Conservation (phyloP, 2,329 filamentous ascomycete species). For the Aaosphaeria arxii region DNA sequence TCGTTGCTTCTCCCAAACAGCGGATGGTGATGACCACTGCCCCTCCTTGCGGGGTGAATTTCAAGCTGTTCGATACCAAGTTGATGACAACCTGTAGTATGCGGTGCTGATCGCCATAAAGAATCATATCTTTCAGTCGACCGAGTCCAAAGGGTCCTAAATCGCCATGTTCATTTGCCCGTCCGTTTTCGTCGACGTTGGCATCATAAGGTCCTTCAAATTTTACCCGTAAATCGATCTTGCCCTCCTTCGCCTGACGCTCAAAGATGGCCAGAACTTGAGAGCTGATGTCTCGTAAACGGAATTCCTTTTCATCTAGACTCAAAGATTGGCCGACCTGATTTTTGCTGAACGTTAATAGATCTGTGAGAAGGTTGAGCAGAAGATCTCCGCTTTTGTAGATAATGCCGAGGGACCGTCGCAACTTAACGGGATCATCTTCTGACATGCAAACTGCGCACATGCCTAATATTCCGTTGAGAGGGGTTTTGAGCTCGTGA, state of each 20-base stretch:
- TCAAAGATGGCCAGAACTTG: slow-evolving; percentile 86
- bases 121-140: slow-evolving; percentile 75
- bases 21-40: slow-evolving; percentile 73
- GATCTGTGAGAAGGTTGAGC: slow-evolving; percentile 81
- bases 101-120: slow-evolving; percentile 90
- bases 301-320: slow-evolving; percentile 82
- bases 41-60: slow-evolving; percentile 79
- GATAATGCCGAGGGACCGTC: slow-evolving; percentile 79
- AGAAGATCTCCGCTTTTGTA: slow-evolving; percentile 86
- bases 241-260: slow-evolving; percentile 78
- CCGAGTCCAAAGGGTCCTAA: slow-evolving; percentile 65
- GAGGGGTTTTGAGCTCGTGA: slow-evolving; percentile 83
- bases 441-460: slow-evolving; percentile 91
- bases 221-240: slow-evolving; percentile 69
- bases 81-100: slow-evolving; percentile 94
- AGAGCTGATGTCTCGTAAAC: slow-evolving; percentile 76
- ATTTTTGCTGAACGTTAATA: slow-evolving; percentile 88
- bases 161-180: slow-evolving; percentile 49
- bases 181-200: slow-evolving; percentile 36
- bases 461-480: slow-evolving; percentile 96
- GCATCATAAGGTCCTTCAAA: slow-evolving; percentile 58
- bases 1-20: slow-evolving; percentile 61
- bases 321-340: slow-evolving; percentile 82
- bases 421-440: slow-evolving; percentile 72
- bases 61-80: slow-evolving; percentile 84